Percentiles rank a stretch among this genome's conserved stretches.
These are phyloP conservation scores for Verruconis gallopava DNA, from an alignment of 2,329 filamentous ascomycete genomes.

Conservation along the genomic window DNA sequence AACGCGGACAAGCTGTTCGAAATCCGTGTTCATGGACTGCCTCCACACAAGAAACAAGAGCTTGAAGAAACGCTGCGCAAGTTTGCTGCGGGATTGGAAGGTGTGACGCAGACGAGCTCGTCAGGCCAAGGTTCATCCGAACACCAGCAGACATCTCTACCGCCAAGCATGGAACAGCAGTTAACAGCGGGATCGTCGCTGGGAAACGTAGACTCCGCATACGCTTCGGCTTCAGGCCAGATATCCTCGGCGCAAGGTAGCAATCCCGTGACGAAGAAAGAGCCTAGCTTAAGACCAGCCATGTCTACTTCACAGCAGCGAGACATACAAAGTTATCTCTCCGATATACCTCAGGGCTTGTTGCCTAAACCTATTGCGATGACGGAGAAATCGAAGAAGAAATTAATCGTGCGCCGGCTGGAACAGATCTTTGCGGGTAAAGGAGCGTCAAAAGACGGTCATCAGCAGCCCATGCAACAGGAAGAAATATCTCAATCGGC, in stretches of 20 bases:
- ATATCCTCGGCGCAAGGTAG: slow-evolving; percentile 26
- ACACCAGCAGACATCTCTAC: slow-evolving; percentile 7
- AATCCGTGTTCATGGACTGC: slow-evolving; percentile 63
- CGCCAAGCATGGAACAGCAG: slow-evolving; percentile 34
- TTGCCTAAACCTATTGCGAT: slow-evolving; percentile 45
- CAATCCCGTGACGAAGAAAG: slow-evolving; percentile 6
- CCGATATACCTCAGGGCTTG: slow-evolving; percentile 58
- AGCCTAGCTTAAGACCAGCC: slow-evolving; percentile 4
- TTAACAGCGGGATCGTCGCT: slow-evolving; percentile 46
- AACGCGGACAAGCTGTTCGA: slow-evolving; percentile 72
- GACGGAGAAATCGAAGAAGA: slow-evolving; percentile 64
- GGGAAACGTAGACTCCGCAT: slow-evolving; percentile 38
- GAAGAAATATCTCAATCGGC: slow-evolving; percentile 45
- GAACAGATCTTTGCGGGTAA: slow-evolving; percentile 76
- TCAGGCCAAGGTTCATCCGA: not conserved
- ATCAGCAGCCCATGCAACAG: slow-evolving; percentile 40
- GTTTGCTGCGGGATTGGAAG: slow-evolving; percentile 52
- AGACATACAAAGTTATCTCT: slow-evolving; percentile 51
- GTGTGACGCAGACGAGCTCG: slow-evolving; percentile 12
- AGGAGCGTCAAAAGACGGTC: slow-evolving; percentile 28
- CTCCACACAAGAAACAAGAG: slow-evolving; percentile 60
- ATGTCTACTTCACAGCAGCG: slow-evolving; percentile 11
- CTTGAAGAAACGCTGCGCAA: slow-evolving; percentile 59
- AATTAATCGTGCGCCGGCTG: slow-evolving; percentile 59
- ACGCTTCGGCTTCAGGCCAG: slow-evolving; percentile 47